Evolutionary conservation across 805 yeast species (phyloP), one percentile per base, ranked within the genome.

Genomic region (Lipomyces sp.): DNA sequence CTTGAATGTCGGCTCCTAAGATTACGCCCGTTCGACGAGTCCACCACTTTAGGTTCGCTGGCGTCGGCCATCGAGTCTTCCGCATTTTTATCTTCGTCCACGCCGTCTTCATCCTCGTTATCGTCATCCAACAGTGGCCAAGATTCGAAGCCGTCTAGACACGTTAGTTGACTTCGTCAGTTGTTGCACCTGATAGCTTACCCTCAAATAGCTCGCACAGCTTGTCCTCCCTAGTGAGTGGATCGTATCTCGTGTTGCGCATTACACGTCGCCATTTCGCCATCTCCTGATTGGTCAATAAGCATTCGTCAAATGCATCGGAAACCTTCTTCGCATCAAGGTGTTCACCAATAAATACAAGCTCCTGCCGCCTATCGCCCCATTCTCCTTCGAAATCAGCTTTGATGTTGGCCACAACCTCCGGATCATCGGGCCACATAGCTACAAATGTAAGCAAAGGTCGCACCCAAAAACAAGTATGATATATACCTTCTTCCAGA

Each of bases 321-420:
- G 76, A 70, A 6, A 82, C 66, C 11, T 69, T 72, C 3, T 60
- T 64, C 57, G 74, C 73, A 60, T 81, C 74, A 4, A 82, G 70
- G 11, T 75, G 72, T 24, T 80, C 72, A 1, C 84, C 85, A 66
- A 82, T 82, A 64, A 82, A 79, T 0, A 82, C 85, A 32, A 82
- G 65, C 68, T 82, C 84, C 65, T 82, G 81, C 55, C 83, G 73
- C 56, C 84, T 76, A 64, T 82, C 84, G 2, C 84, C 84, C 66
- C 74, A 76, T 34, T 75, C 74, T 1, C 81, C 82, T 56, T 77
- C 70, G 72, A 80, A 78, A 59, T 82, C 83, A 33, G 72, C 70
- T 57, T 77, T 73, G 33, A 80, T 77, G 13, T 77, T 69, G 39
- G 68, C 67, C n/a, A 63, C 67, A 18, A 81, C 77, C 7, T 74